A percentile compares a stretch with the other conserved stretches of the same genome.
Conservation (phyloP, 169 alveolate genomes). For the Eimeria brunetti region DNA sequence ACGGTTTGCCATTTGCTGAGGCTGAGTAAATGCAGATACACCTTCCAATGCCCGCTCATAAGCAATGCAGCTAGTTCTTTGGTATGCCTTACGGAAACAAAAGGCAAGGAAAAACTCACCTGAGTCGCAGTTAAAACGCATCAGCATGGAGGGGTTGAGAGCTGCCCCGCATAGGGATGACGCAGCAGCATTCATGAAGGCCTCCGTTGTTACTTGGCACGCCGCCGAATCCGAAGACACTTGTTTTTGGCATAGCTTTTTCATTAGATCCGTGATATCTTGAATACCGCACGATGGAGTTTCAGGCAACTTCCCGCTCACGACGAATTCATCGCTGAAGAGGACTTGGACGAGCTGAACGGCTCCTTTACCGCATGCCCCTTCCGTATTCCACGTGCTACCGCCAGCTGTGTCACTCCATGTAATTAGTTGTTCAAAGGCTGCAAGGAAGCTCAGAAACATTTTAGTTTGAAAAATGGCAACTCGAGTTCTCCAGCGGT, state of each 20-base stretch:
- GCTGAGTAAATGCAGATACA: background rate
- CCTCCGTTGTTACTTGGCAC: constrained; percentile 2
- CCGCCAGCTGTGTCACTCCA: constrained; percentile 42
- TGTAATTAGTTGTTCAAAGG: background rate
- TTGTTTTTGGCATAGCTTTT: background rate
- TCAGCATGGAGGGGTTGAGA: constrained; percentile 39
- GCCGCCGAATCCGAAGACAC: constrained; percentile 17
- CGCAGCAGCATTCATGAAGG: background rate
- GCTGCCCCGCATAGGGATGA: constrained; percentile 47
- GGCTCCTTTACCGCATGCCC: constrained; percentile 28
- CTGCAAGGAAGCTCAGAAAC: background rate
- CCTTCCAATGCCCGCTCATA: background rate
- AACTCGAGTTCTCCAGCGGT: background rate
- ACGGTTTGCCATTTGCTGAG: background rate
- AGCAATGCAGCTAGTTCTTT: background rate
- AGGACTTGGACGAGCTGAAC: constrained; percentile 61
- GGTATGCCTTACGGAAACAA: background rate
- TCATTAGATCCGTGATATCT: constrained; percentile 25
- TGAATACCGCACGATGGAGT: constrained; percentile 46
- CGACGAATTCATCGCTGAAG: constrained; percentile 40
- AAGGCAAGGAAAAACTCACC: background rate
- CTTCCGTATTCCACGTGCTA: constrained; percentile 40
- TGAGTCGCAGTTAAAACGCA: constrained; percentile 42
- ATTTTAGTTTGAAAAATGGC: background rate
- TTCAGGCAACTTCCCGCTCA: constrained; percentile 25